Conservation (phyloP, 495 filamentous ascomycete genomes). For the Recurvomyces mirabilis region DNA sequence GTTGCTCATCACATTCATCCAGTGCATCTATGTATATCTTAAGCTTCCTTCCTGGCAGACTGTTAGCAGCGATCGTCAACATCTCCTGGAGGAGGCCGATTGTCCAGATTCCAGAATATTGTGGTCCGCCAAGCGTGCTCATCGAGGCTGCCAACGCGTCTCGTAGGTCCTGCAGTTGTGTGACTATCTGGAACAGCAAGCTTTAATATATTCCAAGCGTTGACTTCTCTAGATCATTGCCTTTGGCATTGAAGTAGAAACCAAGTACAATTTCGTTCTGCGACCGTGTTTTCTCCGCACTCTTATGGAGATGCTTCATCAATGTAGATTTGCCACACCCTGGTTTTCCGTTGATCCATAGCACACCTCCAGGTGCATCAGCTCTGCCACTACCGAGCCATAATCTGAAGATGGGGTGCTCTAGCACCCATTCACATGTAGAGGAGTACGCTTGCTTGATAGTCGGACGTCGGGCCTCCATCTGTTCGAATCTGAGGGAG, state of each 20-base stretch:
- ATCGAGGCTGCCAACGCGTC: background rate
- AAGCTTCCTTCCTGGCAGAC: background rate
- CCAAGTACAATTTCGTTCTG: background rate
- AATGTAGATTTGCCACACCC: slow-evolving; percentile 30
- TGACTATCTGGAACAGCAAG: slow-evolving; percentile 30
- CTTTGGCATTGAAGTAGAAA: slow-evolving; percentile 24
- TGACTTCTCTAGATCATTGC: slow-evolving; percentile 28
- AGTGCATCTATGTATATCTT: slow-evolving; percentile 27
- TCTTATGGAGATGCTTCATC: slow-evolving; percentile 28
- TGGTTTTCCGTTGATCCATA: slow-evolving; percentile 32
- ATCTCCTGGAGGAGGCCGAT: slow-evolving; percentile 11
- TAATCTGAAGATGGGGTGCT: slow-evolving; percentile 10
- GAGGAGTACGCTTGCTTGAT: slow-evolving; percentile 1
- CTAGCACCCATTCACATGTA: slow-evolving; percentile 24
- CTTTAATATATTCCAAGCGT: slow-evolving; percentile 26
- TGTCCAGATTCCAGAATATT: slow-evolving; percentile 5
- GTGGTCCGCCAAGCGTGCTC: too few relatives aligned
- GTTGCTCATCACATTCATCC: slow-evolving; percentile 27
- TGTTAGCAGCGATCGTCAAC: background rate
- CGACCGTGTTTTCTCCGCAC: background rate
- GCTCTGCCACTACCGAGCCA: slow-evolving; percentile 16
- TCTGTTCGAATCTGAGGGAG: slow-evolving; percentile 1
- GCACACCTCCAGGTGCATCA: slow-evolving; percentile 27
- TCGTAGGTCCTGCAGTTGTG: slow-evolving; percentile 7
- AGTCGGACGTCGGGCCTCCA: background rate